Conservation (phyloP, 495 filamentous ascomycete species). For the Diplogelasinospora grovesii region DNA sequence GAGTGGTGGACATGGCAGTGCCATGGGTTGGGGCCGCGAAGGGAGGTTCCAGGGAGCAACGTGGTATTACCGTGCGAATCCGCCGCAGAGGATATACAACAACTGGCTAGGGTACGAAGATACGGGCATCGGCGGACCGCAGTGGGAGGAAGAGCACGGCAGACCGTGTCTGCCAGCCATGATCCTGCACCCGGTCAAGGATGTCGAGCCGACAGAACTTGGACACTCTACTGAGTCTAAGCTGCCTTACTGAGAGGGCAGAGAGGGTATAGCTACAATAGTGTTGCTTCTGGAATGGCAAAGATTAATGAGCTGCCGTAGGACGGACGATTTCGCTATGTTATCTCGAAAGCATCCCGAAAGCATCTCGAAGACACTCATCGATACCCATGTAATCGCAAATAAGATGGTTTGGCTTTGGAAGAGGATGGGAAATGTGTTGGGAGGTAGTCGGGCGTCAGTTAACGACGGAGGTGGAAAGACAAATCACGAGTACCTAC, state of each 20-base stretch:
- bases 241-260: slow-evolving; percentile 23
- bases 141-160: slow-evolving; percentile 48
- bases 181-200: slow-evolving; percentile 50
- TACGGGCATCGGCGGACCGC: slow-evolving; percentile 39
- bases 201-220: slow-evolving; percentile 35
- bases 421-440: too few species aligned
- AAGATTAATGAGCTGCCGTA: too few species aligned
- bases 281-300: too few species aligned
- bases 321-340: too few species aligned
- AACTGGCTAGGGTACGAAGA: slow-evolving; percentile 57
- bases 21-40: slow-evolving; percentile 47
- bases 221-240: slow-evolving; percentile 28
- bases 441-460: too few species aligned
- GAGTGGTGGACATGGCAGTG: slow-evolving; percentile 39
- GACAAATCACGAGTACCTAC: too few species aligned
- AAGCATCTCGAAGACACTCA: too few species aligned
- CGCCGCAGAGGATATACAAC: slow-evolving; percentile 52
- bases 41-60: slow-evolving; percentile 49
- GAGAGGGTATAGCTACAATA: too few species aligned
- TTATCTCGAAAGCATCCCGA: too few species aligned
- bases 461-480: too few species aligned
- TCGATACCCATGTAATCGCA: too few species aligned
- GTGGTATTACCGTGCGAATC: slow-evolving; percentile 51
- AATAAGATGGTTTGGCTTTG: too few species aligned
- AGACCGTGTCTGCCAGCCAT: slow-evolving; percentile 50